Base-by-base conservation (phyloP, 2,329 filamentous ascomycete species). In the Cladosporium colombiae region DNA sequence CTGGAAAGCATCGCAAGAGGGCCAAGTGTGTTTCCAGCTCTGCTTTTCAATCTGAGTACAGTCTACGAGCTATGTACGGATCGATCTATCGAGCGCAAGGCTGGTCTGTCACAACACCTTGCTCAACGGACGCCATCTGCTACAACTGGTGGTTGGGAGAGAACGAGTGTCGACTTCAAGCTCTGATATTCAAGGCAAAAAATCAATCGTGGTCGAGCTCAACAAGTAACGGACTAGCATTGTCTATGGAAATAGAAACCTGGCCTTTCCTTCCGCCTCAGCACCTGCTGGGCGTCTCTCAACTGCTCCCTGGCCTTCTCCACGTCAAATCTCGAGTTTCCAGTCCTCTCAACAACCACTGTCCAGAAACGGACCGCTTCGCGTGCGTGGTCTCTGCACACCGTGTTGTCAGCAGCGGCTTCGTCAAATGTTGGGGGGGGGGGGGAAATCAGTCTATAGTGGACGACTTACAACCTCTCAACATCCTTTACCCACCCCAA, bases 61-160 rank as follows among this genome's bases (percentile, higher is more conserved):
- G 87, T 97, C 72, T 98, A 96, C 75, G 95, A 98, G 78, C 84
- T 98, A 8, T 95, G 91, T 75, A 93, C 91, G 0, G 93, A 98
- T 72, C 85, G 86, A 68, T 86, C 91, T 50, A 82, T 86, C 58
- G 84, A 84, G 14, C 78, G 90, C 71, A 98, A 98, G 82, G 78
- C 86, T 33, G 82, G 81, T 29, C 81, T 98, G 21, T 88, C 90
- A 11, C 63, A 70, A n/a, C 65, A 62, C 44, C 66, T 71, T 21
- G 73, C 73, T 6, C 55, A 59, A 5, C 69, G 68, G 40, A 61
- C 58, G 6, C 70, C 73, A 44, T 31, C 21, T 10, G 65, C 67
- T 16, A 53, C 29, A 11, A 70, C 66, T 56, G 73, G 73, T 29
- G 74, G 74, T 1, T 76, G 74, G 74, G 74, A 75, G 57, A 68